Percentiles rank a stretch among this genome's conserved stretches.
These are phyloP conservation scores for Arthrobotrys sinensis DNA, from an alignment of 2,329 filamentous ascomycete genomes.

Conservation along the genomic window DNA sequence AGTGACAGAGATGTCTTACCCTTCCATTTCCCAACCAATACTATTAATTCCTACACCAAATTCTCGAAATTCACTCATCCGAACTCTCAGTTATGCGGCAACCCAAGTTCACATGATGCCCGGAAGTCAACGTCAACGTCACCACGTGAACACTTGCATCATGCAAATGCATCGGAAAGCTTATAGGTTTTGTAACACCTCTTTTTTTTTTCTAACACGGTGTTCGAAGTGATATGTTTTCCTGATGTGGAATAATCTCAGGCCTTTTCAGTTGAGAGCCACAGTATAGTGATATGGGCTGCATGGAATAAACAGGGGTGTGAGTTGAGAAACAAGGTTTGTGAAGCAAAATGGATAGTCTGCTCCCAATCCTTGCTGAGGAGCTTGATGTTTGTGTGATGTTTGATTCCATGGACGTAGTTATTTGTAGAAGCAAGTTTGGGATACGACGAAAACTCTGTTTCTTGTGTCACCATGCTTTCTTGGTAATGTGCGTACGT, in stretches of 20 bases:
- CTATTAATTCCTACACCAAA: neutral
- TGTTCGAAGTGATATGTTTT: neutral
- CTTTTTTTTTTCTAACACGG: neutral
- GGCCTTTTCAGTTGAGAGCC: neutral
- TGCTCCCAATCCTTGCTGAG: neutral
- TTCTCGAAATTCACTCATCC: slow-evolving; percentile 15
- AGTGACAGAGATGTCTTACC: slow-evolving; percentile 10
- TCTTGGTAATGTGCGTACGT: slow-evolving; percentile 7
- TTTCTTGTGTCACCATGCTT: slow-evolving; percentile 36
- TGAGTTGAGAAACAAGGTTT: slow-evolving; percentile 33
- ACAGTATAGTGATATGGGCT: slow-evolving; percentile 3
- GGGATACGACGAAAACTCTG: slow-evolving; percentile 24
- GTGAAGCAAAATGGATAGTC: neutral
- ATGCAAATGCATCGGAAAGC: slow-evolving; percentile 43
- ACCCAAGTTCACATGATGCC: slow-evolving; percentile 36
- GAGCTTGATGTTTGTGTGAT: slow-evolving; percentile 8
- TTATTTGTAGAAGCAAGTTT: slow-evolving; percentile 21
- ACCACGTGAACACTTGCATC: slow-evolving; percentile 47
- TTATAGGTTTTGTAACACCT: slow-evolving; percentile 20
- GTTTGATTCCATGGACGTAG: slow-evolving; percentile 2
- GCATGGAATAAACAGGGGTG: slow-evolving; percentile 8
- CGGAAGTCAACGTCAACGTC: slow-evolving; percentile 2
- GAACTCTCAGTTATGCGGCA: slow-evolving; percentile 22
- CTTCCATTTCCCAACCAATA: neutral
- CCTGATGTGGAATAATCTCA: neutral